Base-by-base conservation (phyloP, 2,329 filamentous ascomycete species). In the Grosmannia serpens region DNA sequence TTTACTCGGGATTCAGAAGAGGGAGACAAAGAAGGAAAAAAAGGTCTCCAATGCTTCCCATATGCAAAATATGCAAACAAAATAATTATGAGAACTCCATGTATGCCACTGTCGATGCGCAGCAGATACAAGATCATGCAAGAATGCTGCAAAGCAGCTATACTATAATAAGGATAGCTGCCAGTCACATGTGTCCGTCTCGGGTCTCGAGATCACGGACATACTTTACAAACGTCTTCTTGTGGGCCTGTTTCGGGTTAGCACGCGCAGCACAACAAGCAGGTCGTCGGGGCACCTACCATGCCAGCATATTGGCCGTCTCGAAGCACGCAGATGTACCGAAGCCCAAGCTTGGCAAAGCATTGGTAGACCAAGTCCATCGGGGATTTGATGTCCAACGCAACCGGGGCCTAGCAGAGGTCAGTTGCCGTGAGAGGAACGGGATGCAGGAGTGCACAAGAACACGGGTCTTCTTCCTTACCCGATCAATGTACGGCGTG, bases 321-420 rank as follows among this genome's bases (percentile, higher is more conserved):
- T 58, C 82, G 82, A 29, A 94, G 75, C 5, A 96, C 91, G 69
- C 94, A 97, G 55, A 99, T 87, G 71, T 96, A 97, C 62, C 94
- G 80, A 64, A 99, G 73, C 1, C 94, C 94, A 10, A 99, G 77
- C 73, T 99, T 99, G 55, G 89, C 88, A 70, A 97, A 99, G 67
- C 91, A 92, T 69, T 99, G 94, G 67, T 96, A 96, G 4, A 96
- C 94, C 46, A 99, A 75, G 69, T 97, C 91, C 82, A 97, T 91
- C 0, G 94, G 89, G 0, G 88, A 94, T 64, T 86, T 83, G 33
- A 95, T 88, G 67, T 99, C 94, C 27, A 99, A 76, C 15, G 91
- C 82, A 17, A 99, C 82, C 0, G 94, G 94, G 2, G 92, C 88
- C 53, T 54, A 24, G 8, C 17, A 24, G 29, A 53, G 51, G 8